phyloP scores from a whole-genome alignment of 129 eudicot genomes.

The Escallonia rubra region DNA sequence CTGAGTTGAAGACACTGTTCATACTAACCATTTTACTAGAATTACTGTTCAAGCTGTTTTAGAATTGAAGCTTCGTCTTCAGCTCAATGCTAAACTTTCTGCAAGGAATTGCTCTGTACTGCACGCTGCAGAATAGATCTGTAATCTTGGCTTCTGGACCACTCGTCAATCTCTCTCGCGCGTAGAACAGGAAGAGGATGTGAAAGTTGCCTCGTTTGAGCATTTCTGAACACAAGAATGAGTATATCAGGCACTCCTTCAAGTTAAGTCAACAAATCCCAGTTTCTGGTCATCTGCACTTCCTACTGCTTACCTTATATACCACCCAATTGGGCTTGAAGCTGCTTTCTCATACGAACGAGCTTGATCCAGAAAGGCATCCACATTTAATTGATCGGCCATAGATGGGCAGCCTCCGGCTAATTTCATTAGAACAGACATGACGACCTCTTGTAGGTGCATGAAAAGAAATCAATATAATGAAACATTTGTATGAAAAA shows the following conservation, averaged over 20 bases:
- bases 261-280: not conserved
- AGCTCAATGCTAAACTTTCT: slow-evolving; percentile 29
- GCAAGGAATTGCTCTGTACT: slow-evolving; percentile 33
- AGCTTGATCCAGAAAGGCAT: slow-evolving; percentile 98
- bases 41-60: too few relatives aligned
- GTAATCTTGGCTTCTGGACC: slow-evolving; percentile 93
- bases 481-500: not conserved
- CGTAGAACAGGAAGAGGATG: slow-evolving; percentile 98
- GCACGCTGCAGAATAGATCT: slow-evolving; percentile 67
- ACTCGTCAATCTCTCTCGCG: slow-evolving; percentile 97
- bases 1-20: slow-evolving; percentile 7
- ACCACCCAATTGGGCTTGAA: slow-evolving; percentile 93
- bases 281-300: not conserved
- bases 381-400: slow-evolving; percentile 95
- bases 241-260: not conserved
- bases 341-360: slow-evolving; percentile 96
- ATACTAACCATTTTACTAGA: slow-evolving; percentile 7
- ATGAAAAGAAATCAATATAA: slow-evolving; percentile 12
- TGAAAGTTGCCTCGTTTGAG: slow-evolving; percentile 96
- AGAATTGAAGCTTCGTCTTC: not conserved
- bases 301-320: slow-evolving; percentile 48
- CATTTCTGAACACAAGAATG: slow-evolving; percentile 48
- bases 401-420: slow-evolving; percentile 98
- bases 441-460: slow-evolving; percentile 93
- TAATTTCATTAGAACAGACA: slow-evolving; percentile 94